These are phyloP conservation scores for Balamuthia mandrillaris DNA, from an alignment of 208 protist species.

Conservation along the genomic window DNA sequence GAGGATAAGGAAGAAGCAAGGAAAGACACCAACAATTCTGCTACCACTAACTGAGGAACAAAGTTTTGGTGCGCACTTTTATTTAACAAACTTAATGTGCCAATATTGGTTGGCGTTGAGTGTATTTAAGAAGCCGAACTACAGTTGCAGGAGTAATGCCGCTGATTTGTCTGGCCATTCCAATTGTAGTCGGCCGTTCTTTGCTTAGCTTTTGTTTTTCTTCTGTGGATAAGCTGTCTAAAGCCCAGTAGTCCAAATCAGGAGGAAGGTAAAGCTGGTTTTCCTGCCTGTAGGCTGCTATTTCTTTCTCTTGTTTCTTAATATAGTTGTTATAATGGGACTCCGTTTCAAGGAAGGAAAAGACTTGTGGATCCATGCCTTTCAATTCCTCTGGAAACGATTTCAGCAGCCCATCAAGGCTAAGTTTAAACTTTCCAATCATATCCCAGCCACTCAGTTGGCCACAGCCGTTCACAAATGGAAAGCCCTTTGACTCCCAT, in stretches of 20 bases:
- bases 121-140: too few species aligned
- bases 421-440: constrained; percentile 15
- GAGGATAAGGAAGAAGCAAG: too few species aligned
- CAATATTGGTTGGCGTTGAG: too few species aligned
- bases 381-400: not conserved
- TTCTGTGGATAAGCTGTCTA: constrained; percentile 54
- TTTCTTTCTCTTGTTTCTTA: constrained; percentile 42
- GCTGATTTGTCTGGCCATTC: constrained; percentile 40
- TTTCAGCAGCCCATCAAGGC: not conserved
- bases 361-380: not conserved
- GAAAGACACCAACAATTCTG: too few species aligned
- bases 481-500: not conserved
- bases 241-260: constrained; percentile 46
- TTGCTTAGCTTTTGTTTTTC: constrained; percentile 47
- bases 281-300: constrained; percentile 41
- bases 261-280: constrained; percentile 28
- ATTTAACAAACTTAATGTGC: too few species aligned
- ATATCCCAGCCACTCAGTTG: constrained; percentile 21
- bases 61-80: too few species aligned
- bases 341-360: constrained; percentile 10
- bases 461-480: not conserved
- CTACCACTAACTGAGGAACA: too few species aligned
- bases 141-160: constrained; percentile 53
- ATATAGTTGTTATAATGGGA: constrained; percentile 43
- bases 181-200: constrained; percentile 47